A percentile compares a stretch with the other conserved stretches of the same genome.
phyloP scores from a whole-genome alignment of 257 asterid species.

The Solanum etuberosum region DNA sequence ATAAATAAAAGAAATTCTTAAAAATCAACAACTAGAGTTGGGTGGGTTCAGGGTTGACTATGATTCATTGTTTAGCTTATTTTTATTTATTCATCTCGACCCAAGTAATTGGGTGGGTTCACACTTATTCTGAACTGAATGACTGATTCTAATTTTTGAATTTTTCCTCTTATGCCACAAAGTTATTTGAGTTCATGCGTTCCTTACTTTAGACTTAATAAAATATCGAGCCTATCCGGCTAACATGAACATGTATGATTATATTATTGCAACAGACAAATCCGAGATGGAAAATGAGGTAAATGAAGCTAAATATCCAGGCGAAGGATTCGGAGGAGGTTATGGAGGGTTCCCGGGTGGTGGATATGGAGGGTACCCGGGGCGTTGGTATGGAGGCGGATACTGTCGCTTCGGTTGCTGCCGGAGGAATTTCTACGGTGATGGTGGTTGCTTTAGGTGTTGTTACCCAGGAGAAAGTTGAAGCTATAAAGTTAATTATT shows the following conservation, averaged over 20 bases:
- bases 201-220: no score
- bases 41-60: background rate
- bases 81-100: no score
- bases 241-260: background rate
- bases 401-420: constrained; percentile 3
- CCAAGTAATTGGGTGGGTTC: no score
- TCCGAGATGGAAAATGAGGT: background rate
- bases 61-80: background rate
- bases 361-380: background rate
- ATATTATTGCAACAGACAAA: background rate
- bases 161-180: no score
- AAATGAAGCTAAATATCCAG: background rate
- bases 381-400: background rate
- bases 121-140: no score
- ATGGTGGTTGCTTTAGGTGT: constrained; percentile 3
- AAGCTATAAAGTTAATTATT: background rate
- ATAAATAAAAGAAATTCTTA: no score
- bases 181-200: no score
- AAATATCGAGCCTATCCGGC: no score
- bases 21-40: no score
- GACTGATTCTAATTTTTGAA: no score
- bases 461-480: constrained; percentile 2
- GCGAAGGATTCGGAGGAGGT: background rate
- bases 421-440: background rate
- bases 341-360: background rate